Conservation (phyloP, 2,329 filamentous ascomycete species). For the Epichloe sibirici region DNA sequence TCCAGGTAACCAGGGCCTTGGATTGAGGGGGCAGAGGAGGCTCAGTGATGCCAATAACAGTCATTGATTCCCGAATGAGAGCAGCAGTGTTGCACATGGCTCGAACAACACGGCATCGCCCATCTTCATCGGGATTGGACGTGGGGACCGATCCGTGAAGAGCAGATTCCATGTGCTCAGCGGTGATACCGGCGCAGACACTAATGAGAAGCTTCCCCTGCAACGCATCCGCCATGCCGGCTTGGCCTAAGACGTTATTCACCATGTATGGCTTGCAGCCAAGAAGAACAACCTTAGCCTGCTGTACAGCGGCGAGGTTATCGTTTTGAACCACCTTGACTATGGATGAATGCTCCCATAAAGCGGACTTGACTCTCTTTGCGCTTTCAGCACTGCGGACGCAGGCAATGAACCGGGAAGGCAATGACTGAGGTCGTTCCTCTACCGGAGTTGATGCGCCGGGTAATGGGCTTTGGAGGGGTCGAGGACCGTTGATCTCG, state of each 20-base stretch:
- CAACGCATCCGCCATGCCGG: conserved; percentile 61
- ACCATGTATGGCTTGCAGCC: conserved; percentile 73
- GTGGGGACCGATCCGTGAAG: conserved; percentile 44
- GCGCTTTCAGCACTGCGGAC: conserved; percentile 59
- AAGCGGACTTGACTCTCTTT: conserved; percentile 52
- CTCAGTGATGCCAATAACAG: conserved; percentile 54
- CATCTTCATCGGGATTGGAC: conserved; percentile 32
- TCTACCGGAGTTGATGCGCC: conserved; percentile 32
- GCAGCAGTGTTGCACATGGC: conserved; percentile 81
- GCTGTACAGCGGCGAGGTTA: conserved; percentile 54
- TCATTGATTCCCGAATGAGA: conserved; percentile 71
- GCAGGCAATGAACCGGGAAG: conserved; percentile 69
- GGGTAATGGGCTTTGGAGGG: conserved; percentile 29
- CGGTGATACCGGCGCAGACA: conserved; percentile 67
- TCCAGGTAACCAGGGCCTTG: conserved; percentile 54
- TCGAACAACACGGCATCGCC: conserved; percentile 54
- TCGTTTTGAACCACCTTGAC: conserved; percentile 59
- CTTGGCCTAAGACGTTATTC: conserved; percentile 50
- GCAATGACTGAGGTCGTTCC: conserved; percentile 45
- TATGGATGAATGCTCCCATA: conserved; percentile 48
- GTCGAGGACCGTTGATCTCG: conserved; percentile 34
- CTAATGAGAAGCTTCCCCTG: conserved; percentile 70
- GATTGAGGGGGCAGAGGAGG: conserved; percentile 44
- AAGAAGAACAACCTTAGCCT: conserved; percentile 63
- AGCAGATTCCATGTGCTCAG: conserved; percentile 52